Base-by-base conservation (phyloP, 2,329 filamentous ascomycete species). In the Diaporthe eres region DNA sequence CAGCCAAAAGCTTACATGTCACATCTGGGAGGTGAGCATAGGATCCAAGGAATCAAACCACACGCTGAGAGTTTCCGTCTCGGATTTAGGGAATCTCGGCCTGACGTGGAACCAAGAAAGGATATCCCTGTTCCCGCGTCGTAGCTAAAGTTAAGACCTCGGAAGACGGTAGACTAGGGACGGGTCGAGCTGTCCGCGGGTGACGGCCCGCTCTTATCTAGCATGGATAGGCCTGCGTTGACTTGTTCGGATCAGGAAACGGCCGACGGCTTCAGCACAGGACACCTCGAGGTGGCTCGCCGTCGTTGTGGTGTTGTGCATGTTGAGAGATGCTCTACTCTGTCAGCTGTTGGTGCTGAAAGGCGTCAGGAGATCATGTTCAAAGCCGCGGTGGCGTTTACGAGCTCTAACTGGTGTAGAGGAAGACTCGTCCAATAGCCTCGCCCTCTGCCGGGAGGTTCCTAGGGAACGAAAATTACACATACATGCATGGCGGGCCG, bases 151-250 rank as follows among this genome's bases (percentile, higher is more conserved):
- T 65, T 65, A 34, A n/a, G 57, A n/a, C 57, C 10, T 4, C 34
- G 15, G 47, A 22, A 10, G 25, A 65, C 61, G 61, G 60, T 31
- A 47, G 15, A 17, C 39, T 63, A 63, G 60, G 60, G 60, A 49
- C 42, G 61, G 61, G 42, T 65, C 61, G 61, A 15, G 13, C 12
- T 37, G n/a, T 15, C 61, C 42, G 61, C 44, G 42, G 61, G 28
- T 37, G 19, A 67, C 44, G 61, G 61, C 42, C 61, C n/a, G 42
- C 42, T 8, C 17, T 25, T 49, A 5, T 10, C n/a, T 65, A 5
- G 39, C n/a, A 22, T 6, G 8, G 25, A 44, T 3, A 44, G 25
- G 60, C 39, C 39, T 39, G 37, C 37, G 10, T 39, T 39, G 37
- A 39, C 37, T 2, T 42, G 60, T 22, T 63, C 10, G 60, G 28